Conservation (phyloP, 2,329 filamentous ascomycete species). For the Colletotrichum sp. region DNA sequence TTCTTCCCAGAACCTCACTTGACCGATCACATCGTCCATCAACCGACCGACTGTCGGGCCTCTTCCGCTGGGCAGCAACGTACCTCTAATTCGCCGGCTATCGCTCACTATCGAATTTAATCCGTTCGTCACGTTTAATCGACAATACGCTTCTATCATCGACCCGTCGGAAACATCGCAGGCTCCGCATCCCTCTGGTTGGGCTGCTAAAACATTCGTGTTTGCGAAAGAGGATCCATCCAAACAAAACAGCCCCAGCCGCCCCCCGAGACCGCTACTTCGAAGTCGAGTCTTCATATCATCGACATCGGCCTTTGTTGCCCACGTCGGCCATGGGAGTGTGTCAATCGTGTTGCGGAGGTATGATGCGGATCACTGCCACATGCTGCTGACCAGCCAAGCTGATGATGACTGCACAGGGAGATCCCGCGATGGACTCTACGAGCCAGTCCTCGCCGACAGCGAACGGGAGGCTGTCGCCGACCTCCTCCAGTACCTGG, state of each 20-base stretch:
- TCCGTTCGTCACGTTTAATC: background rate
- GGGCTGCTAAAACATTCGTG: conserved; percentile 7
- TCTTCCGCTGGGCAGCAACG: conserved; percentile 9
- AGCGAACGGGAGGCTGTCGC: conserved; percentile 97
- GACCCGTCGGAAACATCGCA: background rate
- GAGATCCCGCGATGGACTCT: conserved; percentile 80
- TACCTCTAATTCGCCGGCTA: background rate
- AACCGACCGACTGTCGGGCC: conserved; percentile 14
- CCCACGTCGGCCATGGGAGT: conserved; percentile 57
- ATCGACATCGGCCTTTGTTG: conserved; percentile 7
- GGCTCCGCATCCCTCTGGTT: conserved; percentile 11
- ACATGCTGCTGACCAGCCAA: background rate
- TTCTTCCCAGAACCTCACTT: conserved; percentile 20
- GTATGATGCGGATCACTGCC: conserved; percentile 32
- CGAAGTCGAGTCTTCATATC: conserved; percentile 8
- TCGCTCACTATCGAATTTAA: background rate
- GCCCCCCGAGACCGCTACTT: background rate
- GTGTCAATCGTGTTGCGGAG: conserved; percentile 68
- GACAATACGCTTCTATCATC: background rate
- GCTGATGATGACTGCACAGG: conserved; percentile 46
- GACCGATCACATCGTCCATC: conserved; percentile 18
- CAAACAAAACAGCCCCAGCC: conserved; percentile 17
- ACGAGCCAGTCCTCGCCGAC: conserved; percentile 89
- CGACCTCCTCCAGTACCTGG: conserved; percentile 92
- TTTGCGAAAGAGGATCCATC: conserved; percentile 13